phyloP scores from a whole-genome alignment of 345 rosid genomes.

The Populus ilicifolia region DNA sequence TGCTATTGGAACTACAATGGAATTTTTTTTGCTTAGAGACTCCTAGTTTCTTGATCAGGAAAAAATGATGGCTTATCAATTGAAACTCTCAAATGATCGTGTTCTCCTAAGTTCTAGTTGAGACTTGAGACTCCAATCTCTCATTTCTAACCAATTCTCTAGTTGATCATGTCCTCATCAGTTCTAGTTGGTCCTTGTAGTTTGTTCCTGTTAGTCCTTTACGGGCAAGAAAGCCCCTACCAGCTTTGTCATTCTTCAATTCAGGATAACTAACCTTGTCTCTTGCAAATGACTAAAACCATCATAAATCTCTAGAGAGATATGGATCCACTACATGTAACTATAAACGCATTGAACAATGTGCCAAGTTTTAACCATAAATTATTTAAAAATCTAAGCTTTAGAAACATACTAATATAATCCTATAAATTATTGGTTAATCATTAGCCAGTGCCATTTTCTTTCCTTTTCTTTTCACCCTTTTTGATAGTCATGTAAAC shows the following conservation, averaged over 20 bases:
- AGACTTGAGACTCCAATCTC: background rate
- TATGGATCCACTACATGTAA: no score
- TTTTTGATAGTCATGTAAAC: background rate
- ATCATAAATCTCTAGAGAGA: no score
- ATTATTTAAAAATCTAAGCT: no score
- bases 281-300: no score
- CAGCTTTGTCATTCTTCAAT: background rate
- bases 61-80: background rate
- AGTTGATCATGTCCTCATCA: background rate
- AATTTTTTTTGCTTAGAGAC: background rate
- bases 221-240: background rate
- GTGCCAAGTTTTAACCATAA: no score
- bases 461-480: background rate
- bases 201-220: background rate
- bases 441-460: no score
- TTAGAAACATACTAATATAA: no score
- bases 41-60: background rate
- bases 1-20: background rate
- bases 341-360: no score
- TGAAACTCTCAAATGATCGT: background rate
- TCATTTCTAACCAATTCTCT: background rate
- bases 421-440: no score
- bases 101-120: background rate
- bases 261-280: no score
- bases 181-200: background rate